Evolutionary conservation across 2,329 filamentous ascomycete species (phyloP).

Genomic region (Cladosporium oxysporum): DNA sequence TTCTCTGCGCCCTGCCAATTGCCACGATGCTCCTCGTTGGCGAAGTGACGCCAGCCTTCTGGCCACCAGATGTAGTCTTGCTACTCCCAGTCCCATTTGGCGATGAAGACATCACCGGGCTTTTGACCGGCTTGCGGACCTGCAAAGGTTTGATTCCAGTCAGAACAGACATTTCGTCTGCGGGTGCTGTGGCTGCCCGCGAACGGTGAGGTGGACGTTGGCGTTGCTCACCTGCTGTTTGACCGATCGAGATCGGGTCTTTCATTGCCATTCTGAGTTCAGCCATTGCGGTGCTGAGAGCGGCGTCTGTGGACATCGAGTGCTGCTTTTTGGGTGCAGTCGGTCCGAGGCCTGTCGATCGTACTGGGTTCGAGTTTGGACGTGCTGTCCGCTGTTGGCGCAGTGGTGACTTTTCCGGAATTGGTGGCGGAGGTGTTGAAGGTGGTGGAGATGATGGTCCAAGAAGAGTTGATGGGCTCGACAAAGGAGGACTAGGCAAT

Average conservation of each 20-base stretch:
- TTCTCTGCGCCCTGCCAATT: background rate
- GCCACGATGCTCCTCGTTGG: background rate
- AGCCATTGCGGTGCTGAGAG: constrained; percentile 11
- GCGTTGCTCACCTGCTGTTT: constrained; percentile 19
- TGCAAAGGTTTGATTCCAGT: constrained; percentile 19
- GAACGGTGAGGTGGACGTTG: constrained; percentile 15
- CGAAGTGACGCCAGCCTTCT: background rate
- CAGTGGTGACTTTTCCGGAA: constrained; percentile 25
- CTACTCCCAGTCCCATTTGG: constrained; percentile 21
- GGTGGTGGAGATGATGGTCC: constrained; percentile 12
- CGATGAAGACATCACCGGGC: constrained; percentile 17
- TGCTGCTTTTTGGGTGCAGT: constrained; percentile 10
- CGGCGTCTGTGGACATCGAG: constrained; percentile 13
- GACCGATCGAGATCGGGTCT: constrained; percentile 13
- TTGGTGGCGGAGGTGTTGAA: constrained; percentile 23
- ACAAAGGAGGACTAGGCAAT: constrained; percentile 5
- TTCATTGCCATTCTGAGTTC: constrained; percentile 18
- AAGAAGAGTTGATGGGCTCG: background rate
- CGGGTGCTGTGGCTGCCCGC: constrained; percentile 10
- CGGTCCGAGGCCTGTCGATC: background rate
- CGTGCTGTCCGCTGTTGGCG: background rate
- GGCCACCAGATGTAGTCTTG: background rate
- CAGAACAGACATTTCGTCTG: constrained; percentile 10
- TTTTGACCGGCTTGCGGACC: constrained; percentile 14
- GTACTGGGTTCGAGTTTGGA: constrained; percentile 9